Conservation (phyloP, 2,329 filamentous ascomycete genomes). For the Fusarium sp. region DNA sequence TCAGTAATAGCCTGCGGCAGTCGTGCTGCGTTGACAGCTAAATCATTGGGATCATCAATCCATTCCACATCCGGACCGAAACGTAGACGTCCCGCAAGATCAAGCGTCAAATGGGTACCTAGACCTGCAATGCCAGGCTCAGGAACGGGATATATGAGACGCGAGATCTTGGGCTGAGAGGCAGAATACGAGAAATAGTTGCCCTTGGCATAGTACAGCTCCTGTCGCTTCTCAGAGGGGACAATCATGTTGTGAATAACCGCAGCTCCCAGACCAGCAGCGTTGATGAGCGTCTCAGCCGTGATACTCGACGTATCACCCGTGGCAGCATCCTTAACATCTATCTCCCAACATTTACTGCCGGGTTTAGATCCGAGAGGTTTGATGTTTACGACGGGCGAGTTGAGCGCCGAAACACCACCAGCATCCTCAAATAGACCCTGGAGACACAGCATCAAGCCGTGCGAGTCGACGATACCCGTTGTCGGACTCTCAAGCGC, state of each 20-base stretch:
- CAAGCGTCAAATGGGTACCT: conserved; percentile 92
- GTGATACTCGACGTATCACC: conserved; percentile 68
- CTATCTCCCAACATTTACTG: conserved; percentile 73
- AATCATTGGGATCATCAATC: conserved; percentile 75
- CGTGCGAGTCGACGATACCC: conserved; percentile 89
- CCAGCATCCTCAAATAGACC: conserved; percentile 80
- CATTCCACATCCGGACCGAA: conserved; percentile 98
- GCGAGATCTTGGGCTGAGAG: conserved; percentile 68
- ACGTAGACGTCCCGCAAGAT: conserved; percentile 81
- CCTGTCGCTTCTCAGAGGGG: conserved; percentile 61
- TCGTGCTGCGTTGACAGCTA: conserved; percentile 71
- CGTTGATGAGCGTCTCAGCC: conserved; percentile 81
- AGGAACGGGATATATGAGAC: conserved; percentile 88
- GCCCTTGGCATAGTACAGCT: conserved; percentile 87
- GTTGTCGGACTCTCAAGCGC: conserved; percentile 82
- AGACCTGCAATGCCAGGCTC: conserved; percentile 82
- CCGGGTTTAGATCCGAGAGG: conserved; percentile 57
- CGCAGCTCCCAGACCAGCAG: conserved; percentile 82
- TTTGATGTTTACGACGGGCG: conserved; percentile 68
- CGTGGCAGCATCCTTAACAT: conserved; percentile 55
- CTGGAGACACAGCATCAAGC: conserved; percentile 81
- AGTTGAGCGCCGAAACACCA: conserved; percentile 76
- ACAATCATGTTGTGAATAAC: conserved; percentile 84
- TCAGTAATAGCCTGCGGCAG: conserved; percentile 74
- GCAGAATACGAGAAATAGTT: conserved; percentile 89